phyloP scores from a whole-genome alignment of 805 yeast genomes.

The Candida pseudofarinosa region DNA sequence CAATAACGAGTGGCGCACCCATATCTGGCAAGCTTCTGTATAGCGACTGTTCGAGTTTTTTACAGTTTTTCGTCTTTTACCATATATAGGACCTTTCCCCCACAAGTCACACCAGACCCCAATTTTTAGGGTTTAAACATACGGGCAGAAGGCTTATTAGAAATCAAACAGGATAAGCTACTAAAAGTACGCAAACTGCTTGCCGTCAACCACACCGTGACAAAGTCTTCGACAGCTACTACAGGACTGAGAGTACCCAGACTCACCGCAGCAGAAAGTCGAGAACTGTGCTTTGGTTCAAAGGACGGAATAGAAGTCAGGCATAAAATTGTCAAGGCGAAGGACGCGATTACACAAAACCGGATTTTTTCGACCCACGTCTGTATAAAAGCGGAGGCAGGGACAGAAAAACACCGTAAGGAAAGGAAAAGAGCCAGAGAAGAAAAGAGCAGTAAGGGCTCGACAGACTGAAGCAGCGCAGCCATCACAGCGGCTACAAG shows the following conservation, averaged over 20 bases:
- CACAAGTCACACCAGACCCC: not conserved
- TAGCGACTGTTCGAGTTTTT: not conserved
- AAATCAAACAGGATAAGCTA: too few species aligned
- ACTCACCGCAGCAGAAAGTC: too few species aligned
- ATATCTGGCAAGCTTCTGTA: not conserved
- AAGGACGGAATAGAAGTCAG: too few species aligned
- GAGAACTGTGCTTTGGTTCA: too few species aligned
- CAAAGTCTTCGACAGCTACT: too few species aligned
- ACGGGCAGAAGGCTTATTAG: too few species aligned
- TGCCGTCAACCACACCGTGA: too few species aligned
- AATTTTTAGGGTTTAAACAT: too few species aligned
- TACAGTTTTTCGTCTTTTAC: not conserved
- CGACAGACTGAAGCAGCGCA: not conserved
- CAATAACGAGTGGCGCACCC: not conserved
- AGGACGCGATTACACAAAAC: not conserved
- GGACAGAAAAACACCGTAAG: not conserved
- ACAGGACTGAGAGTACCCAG: too few species aligned
- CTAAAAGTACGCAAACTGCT: too few species aligned
- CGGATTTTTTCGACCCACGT: not conserved
- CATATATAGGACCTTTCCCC: not conserved
- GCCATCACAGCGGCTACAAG: not conserved
- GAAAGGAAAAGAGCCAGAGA: not conserved
- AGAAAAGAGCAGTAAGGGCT: not conserved
- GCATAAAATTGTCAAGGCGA: too few species aligned
- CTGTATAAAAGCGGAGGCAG: not conserved